These are phyloP conservation scores for Alternaria conjuncta DNA, from an alignment of 2,329 filamentous ascomycete genomes.

Conservation along the genomic window DNA sequence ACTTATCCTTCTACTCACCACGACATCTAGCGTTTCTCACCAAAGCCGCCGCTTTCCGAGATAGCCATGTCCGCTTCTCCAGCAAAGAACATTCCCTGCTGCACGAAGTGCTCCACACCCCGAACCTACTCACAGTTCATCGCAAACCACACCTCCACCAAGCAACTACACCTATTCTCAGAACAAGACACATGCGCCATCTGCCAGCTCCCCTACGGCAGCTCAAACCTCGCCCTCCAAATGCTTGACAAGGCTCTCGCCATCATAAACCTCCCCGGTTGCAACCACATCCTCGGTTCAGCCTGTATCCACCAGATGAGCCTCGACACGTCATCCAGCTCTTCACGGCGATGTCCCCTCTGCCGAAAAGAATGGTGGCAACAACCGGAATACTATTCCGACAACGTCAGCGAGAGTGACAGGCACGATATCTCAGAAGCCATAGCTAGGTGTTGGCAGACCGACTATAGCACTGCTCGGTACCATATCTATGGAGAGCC, in stretches of 20 bases:
- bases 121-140: background rate
- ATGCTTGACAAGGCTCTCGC: background rate
- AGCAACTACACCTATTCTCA: background rate
- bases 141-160: background rate
- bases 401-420: background rate
- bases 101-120: background rate
- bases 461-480: background rate
- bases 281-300: background rate
- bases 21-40: too few relatives aligned
- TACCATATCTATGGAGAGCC: background rate
- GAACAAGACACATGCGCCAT: background rate
- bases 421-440: background rate
- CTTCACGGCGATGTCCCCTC: background rate
- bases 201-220: background rate
- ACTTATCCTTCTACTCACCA: too few relatives aligned
- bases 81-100: background rate
- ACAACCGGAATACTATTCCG: background rate
- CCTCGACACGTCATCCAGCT: background rate
- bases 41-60: too few relatives aligned
- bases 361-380: conserved; percentile 1
- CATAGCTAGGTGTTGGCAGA: background rate
- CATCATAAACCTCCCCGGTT: background rate
- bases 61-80: background rate
- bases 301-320: background rate
- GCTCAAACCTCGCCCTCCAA: background rate